Evolutionary conservation across 495 filamentous ascomycete genomes (phyloP).

Genomic region (Aspergillus cristatus): DNA sequence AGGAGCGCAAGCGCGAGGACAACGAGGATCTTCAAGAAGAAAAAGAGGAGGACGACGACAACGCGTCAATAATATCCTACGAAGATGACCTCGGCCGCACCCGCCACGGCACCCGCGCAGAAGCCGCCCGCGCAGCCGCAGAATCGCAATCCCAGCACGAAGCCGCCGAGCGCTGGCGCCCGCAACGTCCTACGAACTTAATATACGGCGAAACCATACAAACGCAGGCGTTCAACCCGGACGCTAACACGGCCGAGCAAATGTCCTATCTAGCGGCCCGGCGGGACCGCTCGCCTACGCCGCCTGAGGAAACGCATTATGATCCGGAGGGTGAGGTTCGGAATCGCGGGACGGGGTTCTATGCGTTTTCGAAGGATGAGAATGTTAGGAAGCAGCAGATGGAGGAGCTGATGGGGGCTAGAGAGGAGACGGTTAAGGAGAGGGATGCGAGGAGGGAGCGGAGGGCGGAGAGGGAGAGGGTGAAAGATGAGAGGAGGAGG

Average conservation of each 20-base stretch:
- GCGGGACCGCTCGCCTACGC: conserved; percentile 65
- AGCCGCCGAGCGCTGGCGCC: conserved; percentile 42
- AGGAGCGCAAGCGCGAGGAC: conserved; percentile 27
- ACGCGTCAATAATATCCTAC: conserved; percentile 64
- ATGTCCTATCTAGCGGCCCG: conserved; percentile 67
- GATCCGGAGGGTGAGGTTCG: conserved; percentile 73
- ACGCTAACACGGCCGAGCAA: conserved; percentile 43
- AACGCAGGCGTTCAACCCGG: conserved; percentile 65
- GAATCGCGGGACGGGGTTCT: conserved; percentile 85
- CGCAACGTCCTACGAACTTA: conserved; percentile 55
- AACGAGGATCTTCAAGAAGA: conserved; percentile 24
- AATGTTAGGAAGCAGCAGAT: conserved; percentile 61
- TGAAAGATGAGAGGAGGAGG: conserved; percentile 46
- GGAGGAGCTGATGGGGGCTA: conserved; percentile 55
- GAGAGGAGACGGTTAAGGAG: conserved; percentile 57
- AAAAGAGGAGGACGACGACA: conserved; percentile 30
- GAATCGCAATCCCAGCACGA: conserved; percentile 30
- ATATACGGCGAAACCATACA: conserved; percentile 83
- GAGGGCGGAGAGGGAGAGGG: conserved; percentile 36
- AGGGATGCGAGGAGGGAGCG: conserved; percentile 42
- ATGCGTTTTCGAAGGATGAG: conserved; percentile 68
- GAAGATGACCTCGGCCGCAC: conserved; percentile 84
- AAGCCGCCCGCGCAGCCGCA: conserved; percentile 49
- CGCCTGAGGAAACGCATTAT: conserved; percentile 73
- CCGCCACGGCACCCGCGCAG: conserved; percentile 53